These are phyloP conservation scores for Saccharomycopsis babjevae DNA, from an alignment of 805 yeast genomes.

Conservation along the genomic window DNA sequence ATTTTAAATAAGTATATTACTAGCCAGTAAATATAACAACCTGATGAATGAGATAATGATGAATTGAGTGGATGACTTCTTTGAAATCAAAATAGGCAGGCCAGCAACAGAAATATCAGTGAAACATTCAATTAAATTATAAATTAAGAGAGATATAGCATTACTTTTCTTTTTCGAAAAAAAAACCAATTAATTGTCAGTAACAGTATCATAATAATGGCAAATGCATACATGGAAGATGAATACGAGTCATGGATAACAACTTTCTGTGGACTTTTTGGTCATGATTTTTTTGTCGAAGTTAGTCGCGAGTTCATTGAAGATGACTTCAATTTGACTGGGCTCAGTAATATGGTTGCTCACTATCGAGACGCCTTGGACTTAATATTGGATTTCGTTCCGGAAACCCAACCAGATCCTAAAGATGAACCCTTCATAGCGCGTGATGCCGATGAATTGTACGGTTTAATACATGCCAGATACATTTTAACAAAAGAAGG, in stretches of 20 bases:
- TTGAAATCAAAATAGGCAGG: no score
- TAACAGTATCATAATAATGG: neutral
- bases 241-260: conserved; percentile 47
- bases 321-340: conserved; percentile 93
- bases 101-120: no score
- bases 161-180: no score
- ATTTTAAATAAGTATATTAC: no score
- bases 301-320: conserved; percentile 89
- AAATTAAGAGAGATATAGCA: no score
- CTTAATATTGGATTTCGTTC: conserved; percentile 76
- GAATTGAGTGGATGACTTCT: no score
- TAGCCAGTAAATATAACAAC: no score
- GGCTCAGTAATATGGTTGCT: conserved; percentile 76
- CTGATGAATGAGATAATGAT: no score
- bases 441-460: conserved; percentile 83
- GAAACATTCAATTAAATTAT: no score
- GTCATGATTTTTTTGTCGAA: conserved; percentile 82
- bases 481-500: conserved; percentile 86
- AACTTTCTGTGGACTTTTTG: conserved; percentile 43
- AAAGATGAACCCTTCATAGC: conserved; percentile 70
- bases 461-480: conserved; percentile 91
- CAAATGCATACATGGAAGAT: conserved; percentile 21
- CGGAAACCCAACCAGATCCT: conserved; percentile 42
- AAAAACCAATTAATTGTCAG: no score
- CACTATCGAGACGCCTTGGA: conserved; percentile 88